These are phyloP conservation scores for Candida dubliniensis DNA, from an alignment of 1,139 yeast genomes.

Conservation along the genomic window DNA sequence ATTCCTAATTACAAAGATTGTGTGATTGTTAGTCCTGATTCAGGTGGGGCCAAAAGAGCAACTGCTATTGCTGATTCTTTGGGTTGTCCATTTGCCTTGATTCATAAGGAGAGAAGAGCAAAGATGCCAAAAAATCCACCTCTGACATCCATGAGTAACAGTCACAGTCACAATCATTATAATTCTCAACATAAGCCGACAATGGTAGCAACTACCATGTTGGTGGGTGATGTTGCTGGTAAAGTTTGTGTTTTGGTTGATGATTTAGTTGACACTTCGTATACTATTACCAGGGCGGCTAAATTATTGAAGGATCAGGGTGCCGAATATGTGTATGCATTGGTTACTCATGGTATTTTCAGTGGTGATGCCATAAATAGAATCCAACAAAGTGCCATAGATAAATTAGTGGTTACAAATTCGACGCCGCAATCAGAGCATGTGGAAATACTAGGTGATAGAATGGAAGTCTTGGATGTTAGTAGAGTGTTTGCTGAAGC, in stretches of 20 bases:
- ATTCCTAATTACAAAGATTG: slow-evolving; percentile 76
- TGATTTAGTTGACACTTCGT: slow-evolving; percentile 92
- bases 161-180: slow-evolving; percentile 13
- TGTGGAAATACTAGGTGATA: slow-evolving; percentile 53
- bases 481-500: slow-evolving; percentile 90
- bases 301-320: slow-evolving; percentile 90
- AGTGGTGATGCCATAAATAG: slow-evolving; percentile 87
- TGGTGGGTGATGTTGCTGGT: slow-evolving; percentile 88
- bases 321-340: slow-evolving; percentile 79
- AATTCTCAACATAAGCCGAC: slow-evolving; percentile 14
- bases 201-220: slow-evolving; percentile 73
- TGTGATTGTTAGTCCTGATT: slow-evolving; percentile 91
- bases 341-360: slow-evolving; percentile 90
- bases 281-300: slow-evolving; percentile 90
- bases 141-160: slow-evolving; percentile 16
- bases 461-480: slow-evolving; percentile 82
- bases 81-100: slow-evolving; percentile 88
- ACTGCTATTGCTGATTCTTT: slow-evolving; percentile 89
- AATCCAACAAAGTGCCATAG: slow-evolving; percentile 68
- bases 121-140: slow-evolving; percentile 38
- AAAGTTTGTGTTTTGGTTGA: slow-evolving; percentile 85
- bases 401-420: slow-evolving; percentile 87
- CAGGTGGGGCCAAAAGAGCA: slow-evolving; percentile 97
- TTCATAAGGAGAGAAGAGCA: slow-evolving; percentile 89
- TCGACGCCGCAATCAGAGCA: slow-evolving; percentile 81